A percentile compares a stretch with the other conserved stretches of the same genome.
These are phyloP conservation scores for Fusarium transvaalense DNA, from an alignment of 2,329 filamentous ascomycete genomes.

Conservation along the genomic window DNA sequence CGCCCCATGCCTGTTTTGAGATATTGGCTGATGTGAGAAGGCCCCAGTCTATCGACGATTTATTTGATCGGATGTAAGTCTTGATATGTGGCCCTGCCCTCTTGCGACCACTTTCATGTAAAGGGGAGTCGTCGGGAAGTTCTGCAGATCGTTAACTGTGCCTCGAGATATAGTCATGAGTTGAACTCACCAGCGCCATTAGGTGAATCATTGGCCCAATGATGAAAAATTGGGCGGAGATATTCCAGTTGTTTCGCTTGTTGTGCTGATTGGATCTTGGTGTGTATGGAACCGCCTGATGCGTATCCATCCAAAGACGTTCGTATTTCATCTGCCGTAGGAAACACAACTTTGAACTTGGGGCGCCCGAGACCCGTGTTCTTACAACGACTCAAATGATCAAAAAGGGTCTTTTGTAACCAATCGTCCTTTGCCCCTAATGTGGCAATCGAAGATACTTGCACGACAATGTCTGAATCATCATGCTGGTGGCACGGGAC, in stretches of 20 bases:
- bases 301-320: slow-evolving; percentile 81
- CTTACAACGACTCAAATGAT: slow-evolving; percentile 56
- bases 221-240: slow-evolving; percentile 76
- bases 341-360: slow-evolving; percentile 80
- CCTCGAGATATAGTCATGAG: neutral
- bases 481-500: slow-evolving; percentile 61
- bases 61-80: slow-evolving; percentile 79
- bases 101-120: slow-evolving; percentile 68
- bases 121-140: slow-evolving; percentile 36
- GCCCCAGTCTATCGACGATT: slow-evolving; percentile 80
- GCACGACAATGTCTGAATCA: slow-evolving; percentile 65
- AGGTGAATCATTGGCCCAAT: slow-evolving; percentile 76
- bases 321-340: slow-evolving; percentile 82
- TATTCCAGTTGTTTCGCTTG: slow-evolving; percentile 82
- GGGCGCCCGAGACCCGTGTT: slow-evolving; percentile 50
- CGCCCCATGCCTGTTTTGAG: slow-evolving; percentile 90
- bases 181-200: slow-evolving; percentile 51
- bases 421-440: slow-evolving; percentile 78
- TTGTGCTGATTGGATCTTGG: slow-evolving; percentile 76
- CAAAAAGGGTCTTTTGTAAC: slow-evolving; percentile 75
- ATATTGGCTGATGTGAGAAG: slow-evolving; percentile 92
- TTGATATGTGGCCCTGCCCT: slow-evolving; percentile 89
- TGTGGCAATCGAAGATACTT: slow-evolving; percentile 87
- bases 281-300: slow-evolving; percentile 85
- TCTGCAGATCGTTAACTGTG: slow-evolving; percentile 40